Percentiles rank a stretch among this genome's conserved stretches.
phyloP scores from a whole-genome alignment of 768 basidiomycete species.

The Lyophyllum shimeji region DNA sequence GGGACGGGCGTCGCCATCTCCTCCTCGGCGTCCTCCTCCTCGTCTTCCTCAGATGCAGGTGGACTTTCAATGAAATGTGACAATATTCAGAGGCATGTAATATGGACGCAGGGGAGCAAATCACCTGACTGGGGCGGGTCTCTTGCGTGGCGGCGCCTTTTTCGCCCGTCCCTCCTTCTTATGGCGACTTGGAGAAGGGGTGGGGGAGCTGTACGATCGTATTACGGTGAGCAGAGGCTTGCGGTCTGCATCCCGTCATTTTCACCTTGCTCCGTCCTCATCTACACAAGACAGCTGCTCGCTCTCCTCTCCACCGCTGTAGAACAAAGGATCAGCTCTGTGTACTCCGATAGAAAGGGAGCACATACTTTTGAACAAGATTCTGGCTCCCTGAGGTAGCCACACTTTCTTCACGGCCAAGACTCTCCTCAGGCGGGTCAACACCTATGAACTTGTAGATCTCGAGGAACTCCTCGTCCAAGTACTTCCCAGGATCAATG shows the following conservation, averaged over 20 bases:
- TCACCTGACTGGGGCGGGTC: slow-evolving; percentile 1
- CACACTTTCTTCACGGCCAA: slow-evolving; percentile 10
- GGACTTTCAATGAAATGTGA: neutral
- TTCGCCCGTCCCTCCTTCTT: slow-evolving; percentile 1
- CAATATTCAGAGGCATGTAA: slow-evolving; percentile 6
- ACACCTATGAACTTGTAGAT: slow-evolving; percentile 43
- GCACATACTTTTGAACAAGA: slow-evolving; percentile 7
- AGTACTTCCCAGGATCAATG: slow-evolving; percentile 33
- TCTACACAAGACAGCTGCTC: slow-evolving; percentile 11
- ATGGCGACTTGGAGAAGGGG: slow-evolving; percentile 21
- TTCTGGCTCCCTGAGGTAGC: slow-evolving; percentile 11
- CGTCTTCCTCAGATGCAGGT: slow-evolving; percentile 5
- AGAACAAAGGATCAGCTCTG: slow-evolving; percentile 12
- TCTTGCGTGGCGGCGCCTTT: slow-evolving; percentile 1
- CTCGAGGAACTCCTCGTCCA: slow-evolving; percentile 42
- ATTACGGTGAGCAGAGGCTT: neutral
- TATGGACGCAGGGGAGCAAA: neutral
- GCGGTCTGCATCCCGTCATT: neutral
- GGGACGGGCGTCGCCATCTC: slow-evolving; percentile 15
- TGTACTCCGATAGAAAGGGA: slow-evolving; percentile 1
- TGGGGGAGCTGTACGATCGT: slow-evolving; percentile 20
- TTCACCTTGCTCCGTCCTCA: slow-evolving; percentile 9
- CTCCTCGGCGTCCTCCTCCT: slow-evolving; percentile 19
- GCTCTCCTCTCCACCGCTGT: slow-evolving; percentile 12
- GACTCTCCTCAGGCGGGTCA: slow-evolving; percentile 29